Conservation (phyloP, 1,284 basidiomycete genomes). For the Puccinia triticina region DNA sequence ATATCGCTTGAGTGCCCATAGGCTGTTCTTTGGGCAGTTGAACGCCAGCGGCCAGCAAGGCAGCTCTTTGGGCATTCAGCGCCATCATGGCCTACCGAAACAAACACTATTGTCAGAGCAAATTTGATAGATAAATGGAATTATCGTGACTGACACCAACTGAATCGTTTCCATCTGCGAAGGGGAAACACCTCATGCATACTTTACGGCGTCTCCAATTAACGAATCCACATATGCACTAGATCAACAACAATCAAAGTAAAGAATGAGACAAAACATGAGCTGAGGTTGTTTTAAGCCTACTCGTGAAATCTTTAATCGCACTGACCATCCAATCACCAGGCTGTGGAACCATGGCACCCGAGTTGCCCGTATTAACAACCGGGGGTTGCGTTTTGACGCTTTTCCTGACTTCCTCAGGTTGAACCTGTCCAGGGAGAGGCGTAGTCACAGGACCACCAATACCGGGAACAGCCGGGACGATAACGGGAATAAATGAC, state of each 20-base stretch:
- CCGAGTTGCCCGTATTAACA: constrained; percentile 44
- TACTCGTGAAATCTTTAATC: background rate
- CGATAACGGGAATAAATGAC: constrained; percentile 22
- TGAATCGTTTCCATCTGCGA: constrained; percentile 50
- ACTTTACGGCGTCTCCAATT: constrained; percentile 50
- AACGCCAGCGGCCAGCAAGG: constrained; percentile 37
- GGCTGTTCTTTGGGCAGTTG: constrained; percentile 11
- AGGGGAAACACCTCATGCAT: constrained; percentile 49
- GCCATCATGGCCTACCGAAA: constrained; percentile 50
- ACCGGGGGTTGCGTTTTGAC: constrained; percentile 46
- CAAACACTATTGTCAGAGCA: background rate
- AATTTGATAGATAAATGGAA: background rate
- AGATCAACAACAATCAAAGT: background rate
- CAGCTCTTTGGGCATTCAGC: constrained; percentile 43
- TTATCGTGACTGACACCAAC: constrained; percentile 20
- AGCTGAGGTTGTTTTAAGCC: background rate
- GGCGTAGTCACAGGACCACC: constrained; percentile 27
- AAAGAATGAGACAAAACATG: background rate
- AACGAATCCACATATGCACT: constrained; percentile 49
- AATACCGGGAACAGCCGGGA: constrained; percentile 17
- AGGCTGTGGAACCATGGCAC: constrained; percentile 47
- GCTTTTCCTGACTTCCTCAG: constrained; percentile 45
- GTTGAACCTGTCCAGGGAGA: constrained; percentile 47
- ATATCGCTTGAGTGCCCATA: background rate
- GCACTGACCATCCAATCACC: constrained; percentile 47